Percentiles rank a stretch among this genome's conserved stretches.
Evolutionary conservation across 2,329 filamentous ascomycete species (phyloP).

Genomic region (Diaporthe sp.): DNA sequence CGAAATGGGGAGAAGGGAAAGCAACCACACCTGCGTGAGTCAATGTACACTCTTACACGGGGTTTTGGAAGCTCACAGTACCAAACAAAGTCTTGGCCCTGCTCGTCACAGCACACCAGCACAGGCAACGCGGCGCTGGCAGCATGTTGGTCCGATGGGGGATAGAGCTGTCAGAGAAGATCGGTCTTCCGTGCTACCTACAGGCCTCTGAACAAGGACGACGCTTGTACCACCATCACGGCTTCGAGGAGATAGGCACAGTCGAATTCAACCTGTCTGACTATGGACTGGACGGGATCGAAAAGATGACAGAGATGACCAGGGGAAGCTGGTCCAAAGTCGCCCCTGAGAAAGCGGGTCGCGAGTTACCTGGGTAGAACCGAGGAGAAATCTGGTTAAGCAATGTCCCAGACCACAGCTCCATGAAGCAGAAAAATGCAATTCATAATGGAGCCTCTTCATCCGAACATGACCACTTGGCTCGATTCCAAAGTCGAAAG

Average conservation of each 20-base stretch:
- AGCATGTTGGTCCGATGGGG: slow-evolving; percentile 9
- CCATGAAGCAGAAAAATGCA: too few relatives aligned
- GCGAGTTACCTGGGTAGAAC: neutral
- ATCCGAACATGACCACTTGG: too few relatives aligned
- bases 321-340: neutral
- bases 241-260: neutral
- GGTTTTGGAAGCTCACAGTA: neutral
- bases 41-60: too few relatives aligned
- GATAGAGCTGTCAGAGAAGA: neutral
- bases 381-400: neutral
- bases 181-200: neutral
- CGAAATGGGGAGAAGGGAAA: neutral
- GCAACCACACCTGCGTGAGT: neutral
- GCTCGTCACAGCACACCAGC: neutral
- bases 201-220: slow-evolving; percentile 10
- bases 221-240: neutral
- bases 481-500: too few relatives aligned
- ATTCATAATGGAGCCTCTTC: too few relatives aligned
- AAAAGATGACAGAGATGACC: slow-evolving; percentile 7
- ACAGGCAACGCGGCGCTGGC: neutral
- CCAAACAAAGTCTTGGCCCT: neutral
- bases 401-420: too few relatives aligned
- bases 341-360: neutral
- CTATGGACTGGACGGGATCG: neutral
- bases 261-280: neutral